These are phyloP conservation scores for Neurospora sp. DNA, from an alignment of 2,329 filamentous ascomycete species.

Conservation along the genomic window DNA sequence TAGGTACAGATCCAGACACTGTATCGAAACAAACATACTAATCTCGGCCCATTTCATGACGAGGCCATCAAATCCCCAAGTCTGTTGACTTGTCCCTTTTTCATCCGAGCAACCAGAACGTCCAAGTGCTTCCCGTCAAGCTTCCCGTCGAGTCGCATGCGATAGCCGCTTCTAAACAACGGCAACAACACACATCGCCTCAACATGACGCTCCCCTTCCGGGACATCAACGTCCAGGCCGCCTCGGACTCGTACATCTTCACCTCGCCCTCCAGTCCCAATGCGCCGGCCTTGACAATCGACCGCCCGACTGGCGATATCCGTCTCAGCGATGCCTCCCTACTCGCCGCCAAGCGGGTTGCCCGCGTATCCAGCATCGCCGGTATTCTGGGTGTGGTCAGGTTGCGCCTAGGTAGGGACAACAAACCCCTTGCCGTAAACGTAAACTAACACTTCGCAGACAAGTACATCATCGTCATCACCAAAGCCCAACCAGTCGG, in stretches of 20 bases:
- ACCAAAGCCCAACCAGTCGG: slow-evolving; percentile 89
- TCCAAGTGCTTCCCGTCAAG: too few relatives aligned
- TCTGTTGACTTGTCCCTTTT: background rate
- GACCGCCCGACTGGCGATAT: slow-evolving; percentile 90
- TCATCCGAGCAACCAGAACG: background rate
- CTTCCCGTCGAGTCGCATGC: background rate
- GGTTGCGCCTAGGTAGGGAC: slow-evolving; percentile 71
- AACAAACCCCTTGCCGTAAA: background rate
- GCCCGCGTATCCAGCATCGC: slow-evolving; percentile 79
- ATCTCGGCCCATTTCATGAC: background rate
- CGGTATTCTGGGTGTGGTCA: slow-evolving; percentile 89
- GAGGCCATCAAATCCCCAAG: background rate
- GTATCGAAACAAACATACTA: background rate
- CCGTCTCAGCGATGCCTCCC: slow-evolving; percentile 68
- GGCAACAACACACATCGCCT: slow-evolving; percentile 1
- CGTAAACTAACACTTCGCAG: slow-evolving; percentile 23
- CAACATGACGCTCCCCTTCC: slow-evolving; percentile 55
- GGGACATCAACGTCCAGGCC: slow-evolving; percentile 94
- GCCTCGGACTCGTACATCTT: slow-evolving; percentile 91
- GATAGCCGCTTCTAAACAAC: background rate
- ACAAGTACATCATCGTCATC: slow-evolving; percentile 96
- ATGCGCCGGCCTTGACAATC: slow-evolving; percentile 77
- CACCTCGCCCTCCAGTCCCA: slow-evolving; percentile 85
- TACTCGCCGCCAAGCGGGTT: slow-evolving; percentile 63
- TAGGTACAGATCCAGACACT: background rate